Evolutionary conservation across 1,139 yeast genomes (phyloP), one percentile per base, ranked within the genome.

Genomic region (Geotrichum phurueaensis): DNA sequence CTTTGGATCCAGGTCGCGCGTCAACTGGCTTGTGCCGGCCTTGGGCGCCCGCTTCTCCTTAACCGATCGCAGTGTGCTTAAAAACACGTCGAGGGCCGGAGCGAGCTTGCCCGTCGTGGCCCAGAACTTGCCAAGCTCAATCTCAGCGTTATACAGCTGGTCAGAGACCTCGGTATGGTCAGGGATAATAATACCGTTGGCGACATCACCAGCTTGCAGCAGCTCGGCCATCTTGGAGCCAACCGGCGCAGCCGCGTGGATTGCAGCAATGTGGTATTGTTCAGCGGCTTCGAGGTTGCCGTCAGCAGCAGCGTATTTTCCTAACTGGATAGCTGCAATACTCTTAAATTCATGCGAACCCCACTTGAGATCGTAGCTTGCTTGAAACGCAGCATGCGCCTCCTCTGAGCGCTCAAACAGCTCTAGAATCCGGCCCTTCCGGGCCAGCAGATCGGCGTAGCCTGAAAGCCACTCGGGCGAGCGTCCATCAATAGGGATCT

Each of bases 201-300:
- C 63, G 27, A 78, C 71, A 79, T 79, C 80, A 39, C 73, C 74
- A 22, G 56, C 58, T 13, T 56, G 48, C 12, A 60, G 33, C 10
- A 53, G 43, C 12, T 53, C 33, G 2, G 53, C 49, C 58, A 59
- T 53, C 4, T 53, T 12, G 25, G 51, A 39, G 3, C 47, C 47
- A 1, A 36, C 20, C 23, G 45, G 50, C 9, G 60, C 61, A 9
- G 58, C 64, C n/a, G 52, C 56, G 18, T 48, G 39, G 18, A 83
- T 69, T 1, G 83, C 75, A 54, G 83, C 73, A 52, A 75, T 67
- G 54, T 81, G 71, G 59, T 78, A 78, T 3, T 63, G 55, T 36
- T 78, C 76, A 49, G 79, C 78, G 20, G 71, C 73, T 1, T 67
- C 63, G 2, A 66, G 57, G 51, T 71, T 69, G 0, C 70, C 66